Evolutionary conservation across 768 basidiomycete genomes (phyloP), one percentile per base, ranked within the genome.

Genomic region (Boletus speciosus): DNA sequence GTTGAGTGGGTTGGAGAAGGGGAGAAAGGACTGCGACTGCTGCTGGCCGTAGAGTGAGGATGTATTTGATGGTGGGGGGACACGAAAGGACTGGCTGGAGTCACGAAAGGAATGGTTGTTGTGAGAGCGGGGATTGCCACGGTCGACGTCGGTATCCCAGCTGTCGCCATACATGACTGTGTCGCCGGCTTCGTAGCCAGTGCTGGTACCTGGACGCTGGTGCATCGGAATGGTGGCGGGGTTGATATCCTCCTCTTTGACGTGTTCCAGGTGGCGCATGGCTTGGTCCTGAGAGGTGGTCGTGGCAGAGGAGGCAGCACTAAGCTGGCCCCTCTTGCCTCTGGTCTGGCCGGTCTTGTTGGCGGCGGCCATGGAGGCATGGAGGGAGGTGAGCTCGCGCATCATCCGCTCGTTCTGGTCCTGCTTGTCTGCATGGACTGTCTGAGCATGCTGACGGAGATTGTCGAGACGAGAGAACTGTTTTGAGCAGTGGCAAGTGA

Each of bases 381-480:
- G 92, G 43, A 95, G 79, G 5, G 81, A 79, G 46, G 89, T 89
- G 57, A 95, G 82, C 54, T 92, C 88, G 61, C 88, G 85, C 90
- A 94, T 93, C 90, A 93, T 93, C 49, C 81, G 76, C 68, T 91
- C 89, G 75, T 95, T 95, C 73, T 85, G 81, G 0, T 89, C 88
- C 69, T 84, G 84, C 76, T 92, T 90, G 69, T 97, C 93, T n/a
- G 93, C 85, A 65, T 98, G 96, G 1, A 97, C 94, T 6, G 95
- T 96, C 78, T 95, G 90, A 0, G 94, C 92, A 71, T 98, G 96
- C 68, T 98, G 96, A 43, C 96, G 86, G 3, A 98, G 81, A 66
- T 98, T 98, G 74, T 98, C 96, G 67, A 98, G 85, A 12, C 96
- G 85, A 6, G 93, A 94, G 68, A 98, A 98, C 60, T 95, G 88